Percentiles rank a stretch among this genome's conserved stretches.
Conservation (phyloP, 768 basidiomycete species). For the Tricholoma sp. region DNA sequence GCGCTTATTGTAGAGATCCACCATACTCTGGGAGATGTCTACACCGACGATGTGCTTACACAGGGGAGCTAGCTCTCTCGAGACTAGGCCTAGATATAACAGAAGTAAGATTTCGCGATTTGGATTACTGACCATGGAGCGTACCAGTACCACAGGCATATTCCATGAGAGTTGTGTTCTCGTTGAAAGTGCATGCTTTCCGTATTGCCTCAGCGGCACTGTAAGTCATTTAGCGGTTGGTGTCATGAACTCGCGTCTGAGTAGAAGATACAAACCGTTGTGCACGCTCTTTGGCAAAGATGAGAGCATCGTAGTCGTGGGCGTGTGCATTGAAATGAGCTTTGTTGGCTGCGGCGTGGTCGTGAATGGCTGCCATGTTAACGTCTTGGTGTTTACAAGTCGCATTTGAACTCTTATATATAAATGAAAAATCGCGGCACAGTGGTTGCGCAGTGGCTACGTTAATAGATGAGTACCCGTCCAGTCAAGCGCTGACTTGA, state of each 20-base stretch:
- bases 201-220: conserved; percentile 33
- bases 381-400: too few relatives aligned
- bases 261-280: conserved; percentile 2
- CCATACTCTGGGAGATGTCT: conserved; percentile 44
- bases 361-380: not conserved
- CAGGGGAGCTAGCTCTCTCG: conserved; percentile 54
- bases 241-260: not conserved
- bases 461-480: too few relatives aligned
- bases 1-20: too few relatives aligned
- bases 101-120: not conserved
- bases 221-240: not conserved
- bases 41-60: conserved; percentile 64
- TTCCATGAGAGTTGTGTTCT: conserved; percentile 58
- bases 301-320: conserved; percentile 10
- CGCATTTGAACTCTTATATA: too few relatives aligned
- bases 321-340: conserved; percentile 11
- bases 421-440: too few relatives aligned
- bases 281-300: conserved; percentile 2
- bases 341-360: conserved; percentile 14
- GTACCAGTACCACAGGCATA: conserved; percentile 72
- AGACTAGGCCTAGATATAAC: conserved; percentile 50
- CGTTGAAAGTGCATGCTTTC: conserved; percentile 43
- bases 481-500: too few relatives aligned
- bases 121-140: conserved; percentile 4
- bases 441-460: too few relatives aligned